Base-by-base conservation (phyloP, 495 filamentous ascomycete species). In the Tuber brumale region DNA sequence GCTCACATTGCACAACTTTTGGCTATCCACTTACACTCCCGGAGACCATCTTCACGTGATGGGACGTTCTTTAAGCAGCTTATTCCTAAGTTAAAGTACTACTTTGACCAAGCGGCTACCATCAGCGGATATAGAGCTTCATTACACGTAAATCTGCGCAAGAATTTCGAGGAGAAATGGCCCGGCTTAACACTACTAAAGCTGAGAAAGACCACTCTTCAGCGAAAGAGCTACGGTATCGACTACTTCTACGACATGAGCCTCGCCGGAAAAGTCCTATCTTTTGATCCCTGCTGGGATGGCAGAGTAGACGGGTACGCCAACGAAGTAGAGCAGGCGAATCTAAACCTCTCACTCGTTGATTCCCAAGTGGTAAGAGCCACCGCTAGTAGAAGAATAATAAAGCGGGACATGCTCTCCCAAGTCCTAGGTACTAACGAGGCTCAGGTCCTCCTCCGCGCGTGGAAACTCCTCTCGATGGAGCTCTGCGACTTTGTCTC, bases 381-480 rank as follows among this genome's bases (percentile, higher is more conserved):
- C 72, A 31, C 51, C 19, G 3, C 44, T 5, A 46, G 16, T 4
- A 27, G 23, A 61, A 27, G 51, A 61, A 61, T 61, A 27, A n/a
- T 27, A 6, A 46, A 51, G 57, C 27, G 35, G 27, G 57, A 35
- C 27, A 4, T 35, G 27, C 69, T 23, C 3, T 14, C 1, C 35
- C 69, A 42, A 69, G 43, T 21, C 10, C 78, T 69, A 14, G n/a
- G 39, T 72, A 27, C 83, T 86, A 84, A 87, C 82, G 76, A 69
- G 74, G 70, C 46, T 69, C 75, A 94, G 91, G 87, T 87, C 74
- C 89, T 99, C 46, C 90, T 97, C 72, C 88, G 92, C 76, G 91
- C 93, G 76, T 99, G 95, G 95, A 94, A 93, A 83, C 90, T 92
- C 71, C 89, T 99, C 19, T 90, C 93, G 18, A 86, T 94, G 70